phyloP scores from a whole-genome alignment of 1,139 yeast species.

The Kurtzmaniella quercitrusa region DNA sequence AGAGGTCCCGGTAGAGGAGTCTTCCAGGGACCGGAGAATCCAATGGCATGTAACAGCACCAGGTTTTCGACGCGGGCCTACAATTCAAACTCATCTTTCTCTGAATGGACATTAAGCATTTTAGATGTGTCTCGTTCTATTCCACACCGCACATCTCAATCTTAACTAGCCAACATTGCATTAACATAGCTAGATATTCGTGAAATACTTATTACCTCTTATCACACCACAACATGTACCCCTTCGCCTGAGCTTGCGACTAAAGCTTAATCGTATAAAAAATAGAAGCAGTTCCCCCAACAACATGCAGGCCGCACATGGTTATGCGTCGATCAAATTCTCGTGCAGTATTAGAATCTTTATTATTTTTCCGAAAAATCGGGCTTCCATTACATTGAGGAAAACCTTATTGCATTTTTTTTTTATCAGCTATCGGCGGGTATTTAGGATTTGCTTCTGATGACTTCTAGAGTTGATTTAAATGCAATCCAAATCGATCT shows the following conservation, averaged over 20 bases:
- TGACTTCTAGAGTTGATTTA: neutral
- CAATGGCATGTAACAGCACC: neutral
- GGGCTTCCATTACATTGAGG: neutral
- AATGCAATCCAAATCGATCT: neutral
- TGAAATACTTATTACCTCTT: neutral
- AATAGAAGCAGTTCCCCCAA: neutral
- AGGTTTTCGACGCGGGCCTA: neutral
- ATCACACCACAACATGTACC: conserved; percentile 1
- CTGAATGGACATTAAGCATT: neutral
- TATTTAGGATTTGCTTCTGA: neutral
- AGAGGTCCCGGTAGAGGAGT: neutral
- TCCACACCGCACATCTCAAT: neutral
- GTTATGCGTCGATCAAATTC: neutral
- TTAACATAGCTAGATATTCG: neutral
- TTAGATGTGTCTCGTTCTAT: neutral
- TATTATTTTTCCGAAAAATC: neutral
- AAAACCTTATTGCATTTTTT: neutral
- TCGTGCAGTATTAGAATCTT: neutral
- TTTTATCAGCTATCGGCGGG: neutral
- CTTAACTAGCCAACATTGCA: neutral
- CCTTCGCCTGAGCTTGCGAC: neutral
- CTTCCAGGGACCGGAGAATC: neutral
- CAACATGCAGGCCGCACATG: neutral
- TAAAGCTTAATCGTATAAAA: neutral
- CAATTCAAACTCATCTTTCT: neutral